These are phyloP conservation scores for Persicaria maculosa DNA, from an alignment of 148 eudicot species.

Conservation along the genomic window DNA sequence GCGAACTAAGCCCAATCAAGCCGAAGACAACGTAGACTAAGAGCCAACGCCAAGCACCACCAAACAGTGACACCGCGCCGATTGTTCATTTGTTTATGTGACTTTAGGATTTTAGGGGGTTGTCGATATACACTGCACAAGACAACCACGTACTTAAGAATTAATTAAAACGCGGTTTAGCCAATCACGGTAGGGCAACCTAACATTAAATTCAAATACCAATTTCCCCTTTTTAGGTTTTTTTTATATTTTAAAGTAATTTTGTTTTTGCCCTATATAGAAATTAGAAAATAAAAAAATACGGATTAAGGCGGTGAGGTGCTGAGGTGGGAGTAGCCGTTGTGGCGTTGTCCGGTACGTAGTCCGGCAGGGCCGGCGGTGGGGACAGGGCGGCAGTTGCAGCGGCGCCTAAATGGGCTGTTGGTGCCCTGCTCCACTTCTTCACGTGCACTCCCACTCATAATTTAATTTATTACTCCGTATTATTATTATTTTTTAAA, in stretches of 20 bases:
- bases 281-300: neutral
- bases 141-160: neutral
- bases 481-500: too few relatives aligned
- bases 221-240: neutral
- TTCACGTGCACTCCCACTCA: neutral
- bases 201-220: neutral
- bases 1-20: too few relatives aligned
- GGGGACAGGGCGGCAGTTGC: constrained; percentile 5
- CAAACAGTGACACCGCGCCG: too few relatives aligned
- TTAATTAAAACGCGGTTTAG: constrained; percentile 3
- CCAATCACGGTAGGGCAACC: neutral
- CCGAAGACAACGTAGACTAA: too few relatives aligned
- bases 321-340: constrained; percentile 9
- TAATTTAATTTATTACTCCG: too few relatives aligned
- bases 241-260: neutral
- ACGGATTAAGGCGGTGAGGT: neutral
- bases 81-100: neutral
- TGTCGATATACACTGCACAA: constrained; percentile 11
- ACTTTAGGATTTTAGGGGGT: neutral
- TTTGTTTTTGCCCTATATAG: neutral
- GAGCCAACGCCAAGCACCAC: too few relatives aligned
- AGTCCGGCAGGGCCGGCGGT: constrained; percentile 2
- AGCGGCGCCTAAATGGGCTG: constrained; percentile 7
- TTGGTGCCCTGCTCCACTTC: neutral
- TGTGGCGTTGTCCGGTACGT: neutral